Conservation (phyloP, 305 asterid genomes). For the Withania somnifera region DNA sequence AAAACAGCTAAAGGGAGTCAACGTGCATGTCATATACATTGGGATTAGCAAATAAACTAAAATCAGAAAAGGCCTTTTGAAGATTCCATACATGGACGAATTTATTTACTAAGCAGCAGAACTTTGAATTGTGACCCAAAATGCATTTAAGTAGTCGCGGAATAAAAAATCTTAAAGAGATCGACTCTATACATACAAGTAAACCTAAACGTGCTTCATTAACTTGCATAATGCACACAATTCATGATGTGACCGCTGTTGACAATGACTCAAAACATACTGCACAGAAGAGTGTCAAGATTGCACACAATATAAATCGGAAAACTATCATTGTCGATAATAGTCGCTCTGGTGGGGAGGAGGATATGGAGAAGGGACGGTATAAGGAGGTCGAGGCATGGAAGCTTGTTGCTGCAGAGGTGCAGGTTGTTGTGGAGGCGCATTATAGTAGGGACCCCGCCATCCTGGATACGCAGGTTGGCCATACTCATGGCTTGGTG, state of each 20-base stretch:
- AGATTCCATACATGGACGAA: background rate
- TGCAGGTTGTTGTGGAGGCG: constrained; percentile 44
- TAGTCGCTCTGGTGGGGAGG: constrained; percentile 76
- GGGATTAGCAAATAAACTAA: background rate
- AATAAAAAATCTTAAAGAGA: background rate
- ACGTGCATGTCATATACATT: too few species aligned
- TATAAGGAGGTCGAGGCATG: constrained; percentile 82
- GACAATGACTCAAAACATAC: background rate
- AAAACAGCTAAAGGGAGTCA: too few species aligned
- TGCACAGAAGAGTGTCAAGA: background rate
- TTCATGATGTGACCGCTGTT: background rate
- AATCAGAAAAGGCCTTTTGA: background rate
- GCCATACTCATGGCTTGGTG: constrained; percentile 53
- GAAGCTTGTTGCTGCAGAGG: constrained; percentile 78
- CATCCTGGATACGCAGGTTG: constrained; percentile 96
- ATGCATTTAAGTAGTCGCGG: background rate
- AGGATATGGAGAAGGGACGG: constrained; percentile 47
- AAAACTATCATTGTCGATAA: constrained; percentile 46
- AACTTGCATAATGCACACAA: background rate
- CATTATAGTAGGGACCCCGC: constrained; percentile 73
- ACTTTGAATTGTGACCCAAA: background rate
- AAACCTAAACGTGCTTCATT: background rate
- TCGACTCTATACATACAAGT: background rate
- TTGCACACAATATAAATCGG: background rate
- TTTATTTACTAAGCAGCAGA: background rate